Percentiles rank a stretch among this genome's conserved stretches.
Conservation (phyloP, 2,329 filamentous ascomycete species). For the Aureobasidium sp. region DNA sequence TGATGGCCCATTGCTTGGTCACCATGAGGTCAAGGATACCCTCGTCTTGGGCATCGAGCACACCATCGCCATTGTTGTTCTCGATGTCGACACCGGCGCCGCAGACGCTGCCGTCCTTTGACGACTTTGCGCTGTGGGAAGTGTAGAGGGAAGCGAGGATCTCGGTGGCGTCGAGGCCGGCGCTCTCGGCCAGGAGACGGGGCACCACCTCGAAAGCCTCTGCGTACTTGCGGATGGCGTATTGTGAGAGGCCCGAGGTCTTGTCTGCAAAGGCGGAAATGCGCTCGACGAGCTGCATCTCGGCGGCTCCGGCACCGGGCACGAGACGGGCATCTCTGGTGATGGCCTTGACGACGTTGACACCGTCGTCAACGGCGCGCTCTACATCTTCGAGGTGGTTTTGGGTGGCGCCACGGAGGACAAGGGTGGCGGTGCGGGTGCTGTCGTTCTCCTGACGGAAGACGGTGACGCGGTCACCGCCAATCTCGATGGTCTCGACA, state of each 20-base stretch:
- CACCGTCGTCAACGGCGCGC: slow-evolving; percentile 92
- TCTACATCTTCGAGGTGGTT: slow-evolving; percentile 97
- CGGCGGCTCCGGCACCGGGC: slow-evolving; percentile 87
- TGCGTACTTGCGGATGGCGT: slow-evolving; percentile 94
- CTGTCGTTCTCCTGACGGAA: slow-evolving; percentile 94
- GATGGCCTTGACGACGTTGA: slow-evolving; percentile 98
- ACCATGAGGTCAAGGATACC: slow-evolving; percentile 89
- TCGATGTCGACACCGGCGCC: slow-evolving; percentile 92
- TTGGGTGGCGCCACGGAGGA: slow-evolving; percentile 90
- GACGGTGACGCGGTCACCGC: slow-evolving; percentile 94
- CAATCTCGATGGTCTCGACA: slow-evolving; percentile 95
- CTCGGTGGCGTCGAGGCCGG: slow-evolving; percentile 94
- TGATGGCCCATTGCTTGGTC: slow-evolving; percentile 94
- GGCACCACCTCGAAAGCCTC: slow-evolving; percentile 98
- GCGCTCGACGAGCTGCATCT: slow-evolving; percentile 87
- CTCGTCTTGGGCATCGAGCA: slow-evolving; percentile 75
- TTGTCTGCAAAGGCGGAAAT: slow-evolving; percentile 87
- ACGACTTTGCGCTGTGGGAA: slow-evolving; percentile 60
- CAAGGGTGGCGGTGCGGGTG: slow-evolving; percentile 88
- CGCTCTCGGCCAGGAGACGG: slow-evolving; percentile 87
- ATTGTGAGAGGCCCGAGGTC: slow-evolving; percentile 86
- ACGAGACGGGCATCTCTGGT: slow-evolving; percentile 88
- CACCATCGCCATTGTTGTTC: slow-evolving; percentile 73
- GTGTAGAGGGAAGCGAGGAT: slow-evolving; percentile 87
- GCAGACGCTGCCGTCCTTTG: slow-evolving; percentile 52